Conservation (phyloP, 768 basidiomycete species). For the Symmetrospora coprosmae region DNA sequence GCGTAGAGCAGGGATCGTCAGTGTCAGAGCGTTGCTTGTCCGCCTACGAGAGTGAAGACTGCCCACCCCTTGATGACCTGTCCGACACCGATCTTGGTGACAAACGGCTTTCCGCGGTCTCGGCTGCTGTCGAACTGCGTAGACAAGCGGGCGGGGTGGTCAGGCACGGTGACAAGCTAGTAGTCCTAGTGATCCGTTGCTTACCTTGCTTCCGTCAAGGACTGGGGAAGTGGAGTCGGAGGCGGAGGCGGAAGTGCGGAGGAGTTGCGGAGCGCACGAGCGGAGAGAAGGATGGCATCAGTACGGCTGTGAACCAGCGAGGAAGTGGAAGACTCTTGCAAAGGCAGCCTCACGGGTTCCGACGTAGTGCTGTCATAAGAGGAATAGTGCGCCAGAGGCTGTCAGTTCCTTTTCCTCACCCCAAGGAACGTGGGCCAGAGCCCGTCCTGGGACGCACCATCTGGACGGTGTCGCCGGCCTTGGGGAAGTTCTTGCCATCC, state of each 20-base stretch:
- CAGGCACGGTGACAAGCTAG: neutral
- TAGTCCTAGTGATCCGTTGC: too few relatives aligned
- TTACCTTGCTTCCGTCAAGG: slow-evolving; percentile 41
- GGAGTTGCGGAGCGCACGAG: too few relatives aligned
- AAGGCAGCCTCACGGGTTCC: slow-evolving; percentile 34
- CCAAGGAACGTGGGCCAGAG: neutral
- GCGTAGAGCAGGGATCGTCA: neutral
- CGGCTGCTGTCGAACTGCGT: slow-evolving; percentile 46
- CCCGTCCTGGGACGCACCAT: neutral
- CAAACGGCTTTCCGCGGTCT: slow-evolving; percentile 49
- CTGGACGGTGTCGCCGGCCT: slow-evolving; percentile 43
- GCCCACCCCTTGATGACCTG: slow-evolving; percentile 53
- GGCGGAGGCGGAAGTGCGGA: too few relatives aligned
- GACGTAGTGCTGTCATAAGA: slow-evolving; percentile 47
- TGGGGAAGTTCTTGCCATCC: slow-evolving; percentile 52
- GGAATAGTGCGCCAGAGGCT: too few relatives aligned
- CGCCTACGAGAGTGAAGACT: neutral
- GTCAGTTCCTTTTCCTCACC: too few relatives aligned
- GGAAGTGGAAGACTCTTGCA: too few relatives aligned
- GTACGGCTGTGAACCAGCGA: neutral
- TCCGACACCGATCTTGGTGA: slow-evolving; percentile 52
- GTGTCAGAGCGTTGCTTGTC: neutral
- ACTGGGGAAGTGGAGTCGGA: too few relatives aligned
- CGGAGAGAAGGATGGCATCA: too few relatives aligned
- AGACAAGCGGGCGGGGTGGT: neutral